Percentiles rank a stretch among this genome's conserved stretches.
Conservation (phyloP, 139 green algal species). For the Deuterostichococcus epilithicus region DNA sequence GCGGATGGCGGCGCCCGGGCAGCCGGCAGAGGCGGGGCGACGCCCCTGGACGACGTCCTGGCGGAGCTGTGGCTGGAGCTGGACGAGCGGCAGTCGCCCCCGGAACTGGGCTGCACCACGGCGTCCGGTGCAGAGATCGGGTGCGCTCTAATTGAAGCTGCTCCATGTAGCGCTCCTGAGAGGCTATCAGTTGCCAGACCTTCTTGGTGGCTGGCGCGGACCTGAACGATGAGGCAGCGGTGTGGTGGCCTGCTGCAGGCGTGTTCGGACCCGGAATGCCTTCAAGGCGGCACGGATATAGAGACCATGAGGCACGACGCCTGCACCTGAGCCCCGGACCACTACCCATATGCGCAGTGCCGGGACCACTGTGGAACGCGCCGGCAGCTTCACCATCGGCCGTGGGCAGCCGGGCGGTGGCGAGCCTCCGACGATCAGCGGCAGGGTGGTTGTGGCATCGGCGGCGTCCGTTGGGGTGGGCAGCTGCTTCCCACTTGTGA, state of each 20-base stretch:
- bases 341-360: not conserved
- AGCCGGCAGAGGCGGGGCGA: not conserved
- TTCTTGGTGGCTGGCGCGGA: no score
- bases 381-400: no score
- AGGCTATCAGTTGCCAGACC: no score
- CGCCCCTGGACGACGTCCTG: not conserved
- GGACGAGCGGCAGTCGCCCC: not conserved
- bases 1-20: not conserved
- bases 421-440: not conserved
- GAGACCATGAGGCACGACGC: no score
- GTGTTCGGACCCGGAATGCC: no score
- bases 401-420: no score
- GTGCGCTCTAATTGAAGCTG: no score
- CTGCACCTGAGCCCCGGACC: not conserved
- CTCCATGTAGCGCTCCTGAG: no score
- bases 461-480: slow-evolving; percentile 31
- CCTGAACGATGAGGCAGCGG: no score
- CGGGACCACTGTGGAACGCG: no score
- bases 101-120: slow-evolving; percentile 10
- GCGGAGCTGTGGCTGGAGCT: slow-evolving; percentile 1
- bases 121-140: slow-evolving; percentile 13
- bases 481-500: not conserved
- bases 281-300: no score
- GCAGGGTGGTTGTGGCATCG: slow-evolving; percentile 23
- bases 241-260: no score